Evolutionary conservation across 1,284 basidiomycete genomes (phyloP).

Genomic region (Cutaneotrichosporon cyanovorans): DNA sequence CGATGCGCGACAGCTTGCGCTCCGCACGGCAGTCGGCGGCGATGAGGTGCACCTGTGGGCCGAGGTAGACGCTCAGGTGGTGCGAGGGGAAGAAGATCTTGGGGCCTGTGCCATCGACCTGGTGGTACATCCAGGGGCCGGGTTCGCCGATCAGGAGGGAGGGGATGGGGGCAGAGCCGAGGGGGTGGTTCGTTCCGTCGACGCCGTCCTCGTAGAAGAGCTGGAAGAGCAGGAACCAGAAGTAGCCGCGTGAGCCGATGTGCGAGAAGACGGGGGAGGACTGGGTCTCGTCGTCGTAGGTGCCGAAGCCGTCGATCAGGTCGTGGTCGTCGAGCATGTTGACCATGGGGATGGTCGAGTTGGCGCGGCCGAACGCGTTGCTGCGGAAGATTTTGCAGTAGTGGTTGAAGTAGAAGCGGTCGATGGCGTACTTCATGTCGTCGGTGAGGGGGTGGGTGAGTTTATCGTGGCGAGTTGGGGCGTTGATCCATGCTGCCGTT

Average conservation of each 20-base stretch:
- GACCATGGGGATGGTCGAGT: constrained; percentile 71
- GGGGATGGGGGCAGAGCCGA: constrained; percentile 57
- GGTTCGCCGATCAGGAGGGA: constrained; percentile 64
- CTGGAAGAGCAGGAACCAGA: constrained; percentile 83
- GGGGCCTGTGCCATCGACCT: too few species aligned
- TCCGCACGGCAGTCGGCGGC: constrained; percentile 87
- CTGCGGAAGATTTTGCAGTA: constrained; percentile 79
- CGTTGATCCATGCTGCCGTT: constrained; percentile 67
- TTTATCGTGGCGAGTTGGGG: constrained; percentile 59
- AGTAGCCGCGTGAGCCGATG: constrained; percentile 69
- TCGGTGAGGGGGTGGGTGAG: constrained; percentile 58
- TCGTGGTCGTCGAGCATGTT: constrained; percentile 58
- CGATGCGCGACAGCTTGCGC: constrained; percentile 69
- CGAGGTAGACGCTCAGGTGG: constrained; percentile 56
- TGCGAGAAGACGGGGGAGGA: constrained; percentile 63
- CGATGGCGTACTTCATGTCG: constrained; percentile 70
- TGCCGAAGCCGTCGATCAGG: constrained; percentile 83
- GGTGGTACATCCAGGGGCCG: constrained; percentile 6
- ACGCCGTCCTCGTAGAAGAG: constrained; percentile 70
- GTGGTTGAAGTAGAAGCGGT: constrained; percentile 75
- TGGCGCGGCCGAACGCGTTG: constrained; percentile 86
- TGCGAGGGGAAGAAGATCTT: constrained; percentile 74
- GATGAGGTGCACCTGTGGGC: constrained; percentile 60
- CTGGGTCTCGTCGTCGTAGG: constrained; percentile 69
- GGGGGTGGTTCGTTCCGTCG: constrained; percentile 62